Conservation (phyloP, 441 rosid genomes). For the Aquilaria agallochum region DNA sequence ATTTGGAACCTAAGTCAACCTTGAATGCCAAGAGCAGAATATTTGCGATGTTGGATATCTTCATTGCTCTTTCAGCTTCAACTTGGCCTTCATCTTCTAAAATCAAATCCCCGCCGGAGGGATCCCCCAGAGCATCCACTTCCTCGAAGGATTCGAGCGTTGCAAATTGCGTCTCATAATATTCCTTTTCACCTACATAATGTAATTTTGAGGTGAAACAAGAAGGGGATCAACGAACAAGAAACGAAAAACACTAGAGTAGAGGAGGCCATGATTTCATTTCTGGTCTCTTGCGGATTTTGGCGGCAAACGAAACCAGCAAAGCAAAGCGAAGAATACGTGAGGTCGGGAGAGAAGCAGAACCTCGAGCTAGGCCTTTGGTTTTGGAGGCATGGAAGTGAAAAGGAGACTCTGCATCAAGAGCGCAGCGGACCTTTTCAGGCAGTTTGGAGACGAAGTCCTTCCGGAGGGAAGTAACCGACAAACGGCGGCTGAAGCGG, state of each 20-base stretch:
- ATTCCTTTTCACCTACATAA: slow-evolving; percentile 63
- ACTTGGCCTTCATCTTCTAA: slow-evolving; percentile 35
- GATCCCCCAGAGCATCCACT: slow-evolving; percentile 44
- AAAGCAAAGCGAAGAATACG: neutral
- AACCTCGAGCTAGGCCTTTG: slow-evolving; percentile 44
- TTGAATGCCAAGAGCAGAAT: slow-evolving; percentile 57
- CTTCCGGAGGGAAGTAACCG: slow-evolving; percentile 28
- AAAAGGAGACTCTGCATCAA: slow-evolving; percentile 43
- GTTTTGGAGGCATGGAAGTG: slow-evolving; percentile 37
- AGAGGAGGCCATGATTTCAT: neutral
- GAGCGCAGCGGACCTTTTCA: slow-evolving; percentile 40
- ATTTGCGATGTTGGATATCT: slow-evolving; percentile 76
- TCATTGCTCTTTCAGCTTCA: slow-evolving; percentile 70
- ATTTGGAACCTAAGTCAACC: slow-evolving; percentile 27
- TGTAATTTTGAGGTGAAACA: neutral
- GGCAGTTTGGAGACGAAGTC: slow-evolving; percentile 58
- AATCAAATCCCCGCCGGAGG: slow-evolving; percentile 21
- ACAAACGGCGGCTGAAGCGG: slow-evolving; percentile 20
- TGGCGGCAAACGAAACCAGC: too few species aligned
- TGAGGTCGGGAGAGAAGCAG: slow-evolving; percentile 2
- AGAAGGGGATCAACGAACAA: neutral
- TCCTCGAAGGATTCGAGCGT: slow-evolving; percentile 79
- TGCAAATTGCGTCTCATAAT: slow-evolving; percentile 66
- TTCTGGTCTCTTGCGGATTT: too few species aligned
- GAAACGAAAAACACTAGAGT: neutral